These are phyloP conservation scores for Polychytrium aggregatum DNA, from an alignment of 192 early-diverging fungal genomes.

Conservation along the genomic window DNA sequence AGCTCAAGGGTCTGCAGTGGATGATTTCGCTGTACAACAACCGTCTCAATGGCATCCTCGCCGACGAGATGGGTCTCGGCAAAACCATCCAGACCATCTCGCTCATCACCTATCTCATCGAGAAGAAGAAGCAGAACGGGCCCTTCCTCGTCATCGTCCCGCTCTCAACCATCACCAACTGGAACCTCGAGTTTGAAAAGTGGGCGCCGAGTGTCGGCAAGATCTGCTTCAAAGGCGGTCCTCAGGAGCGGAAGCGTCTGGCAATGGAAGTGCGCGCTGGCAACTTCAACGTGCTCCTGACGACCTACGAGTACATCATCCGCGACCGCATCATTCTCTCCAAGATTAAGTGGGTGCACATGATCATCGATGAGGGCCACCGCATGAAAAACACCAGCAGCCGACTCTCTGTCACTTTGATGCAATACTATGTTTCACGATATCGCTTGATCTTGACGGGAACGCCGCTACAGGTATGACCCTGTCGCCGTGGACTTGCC, in stretches of 20 bases:
- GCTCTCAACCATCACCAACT: conserved; percentile 92
- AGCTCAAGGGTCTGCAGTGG: conserved; percentile 95
- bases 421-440: conserved; percentile 77
- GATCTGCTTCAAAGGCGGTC: conserved; percentile 89
- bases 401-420: conserved; percentile 73
- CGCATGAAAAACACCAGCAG: conserved; percentile 94
- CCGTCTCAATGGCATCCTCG: conserved; percentile 91
- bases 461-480: conserved; percentile 82
- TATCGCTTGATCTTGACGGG: conserved; percentile 95
- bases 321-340: conserved; percentile 75
- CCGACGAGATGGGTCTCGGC: conserved; percentile 83
- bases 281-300: conserved; percentile 91
- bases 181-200: conserved; percentile 94
- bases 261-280: conserved; percentile 58
- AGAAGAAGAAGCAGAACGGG: conserved; percentile 84
- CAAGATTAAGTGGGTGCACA: conserved; percentile 92
- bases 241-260: conserved; percentile 57
- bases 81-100: conserved; percentile 90
- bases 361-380: conserved; percentile 99
- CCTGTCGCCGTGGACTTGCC: too few relatives aligned
- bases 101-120: conserved; percentile 90
- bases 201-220: conserved; percentile 87
- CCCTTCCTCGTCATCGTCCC: conserved; percentile 97
- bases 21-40: conserved; percentile 99
- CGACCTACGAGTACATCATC: conserved; percentile 96